Evolutionary conservation across 2,329 filamentous ascomycete species (phyloP).

Genomic region (Fusarium brachygibbosum): DNA sequence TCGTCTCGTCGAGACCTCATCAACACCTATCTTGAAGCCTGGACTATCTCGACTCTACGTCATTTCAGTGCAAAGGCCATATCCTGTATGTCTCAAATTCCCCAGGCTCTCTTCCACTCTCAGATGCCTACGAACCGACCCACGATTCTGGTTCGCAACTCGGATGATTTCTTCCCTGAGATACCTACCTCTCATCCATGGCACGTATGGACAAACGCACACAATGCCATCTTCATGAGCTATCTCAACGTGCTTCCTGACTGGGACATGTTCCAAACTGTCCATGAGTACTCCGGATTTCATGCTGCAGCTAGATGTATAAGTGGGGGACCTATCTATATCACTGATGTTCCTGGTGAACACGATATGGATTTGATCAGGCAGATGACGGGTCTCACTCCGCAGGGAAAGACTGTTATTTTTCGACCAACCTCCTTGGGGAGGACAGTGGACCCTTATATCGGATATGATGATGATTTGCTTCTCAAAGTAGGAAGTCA

Average conservation of each 20-base stretch:
- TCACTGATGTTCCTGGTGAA: constrained; percentile 88
- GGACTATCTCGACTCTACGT: constrained; percentile 81
- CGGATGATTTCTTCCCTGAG: constrained; percentile 91
- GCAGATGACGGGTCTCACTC: constrained; percentile 84
- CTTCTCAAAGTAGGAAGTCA: constrained; percentile 85
- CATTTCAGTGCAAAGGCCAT: constrained; percentile 85
- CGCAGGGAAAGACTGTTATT: constrained; percentile 80
- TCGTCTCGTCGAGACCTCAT: constrained; percentile 79
- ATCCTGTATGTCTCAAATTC: constrained; percentile 94
- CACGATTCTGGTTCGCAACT: constrained; percentile 83
- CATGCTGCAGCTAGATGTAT: constrained; percentile 92
- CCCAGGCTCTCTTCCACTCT: constrained; percentile 86
- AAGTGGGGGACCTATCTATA: constrained; percentile 92
- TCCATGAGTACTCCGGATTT: constrained; percentile 78
- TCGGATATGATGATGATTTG: constrained; percentile 77
- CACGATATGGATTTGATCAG: constrained; percentile 81
- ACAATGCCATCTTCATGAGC: constrained; percentile 85
- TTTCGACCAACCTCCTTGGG: constrained; percentile 83
- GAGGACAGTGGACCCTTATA: constrained; percentile 79
- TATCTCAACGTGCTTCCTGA: constrained; percentile 91
- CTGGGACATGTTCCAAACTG: constrained; percentile 79
- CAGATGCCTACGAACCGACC: constrained; percentile 84
- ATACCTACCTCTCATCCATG: constrained; percentile 86
- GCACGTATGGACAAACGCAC: constrained; percentile 95
- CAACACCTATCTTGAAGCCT: constrained; percentile 84